phyloP scores from a whole-genome alignment of 257 asterid genomes.

The Lycium barbarum region DNA sequence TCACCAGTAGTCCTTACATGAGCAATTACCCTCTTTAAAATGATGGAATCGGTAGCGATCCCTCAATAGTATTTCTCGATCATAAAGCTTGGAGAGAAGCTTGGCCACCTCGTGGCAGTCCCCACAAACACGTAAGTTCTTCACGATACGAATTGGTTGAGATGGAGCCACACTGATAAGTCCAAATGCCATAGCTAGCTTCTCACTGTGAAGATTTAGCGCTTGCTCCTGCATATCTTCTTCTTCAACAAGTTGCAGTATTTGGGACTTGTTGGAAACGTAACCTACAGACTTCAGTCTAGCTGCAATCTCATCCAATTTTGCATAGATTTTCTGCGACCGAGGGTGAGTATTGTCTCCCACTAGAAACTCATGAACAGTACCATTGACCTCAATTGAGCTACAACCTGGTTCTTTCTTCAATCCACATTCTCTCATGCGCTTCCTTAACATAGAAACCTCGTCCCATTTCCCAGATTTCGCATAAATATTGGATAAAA shows the following conservation, averaged over 20 bases:
- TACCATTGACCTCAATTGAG: slow-evolving; percentile 67
- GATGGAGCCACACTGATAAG: slow-evolving; percentile 53
- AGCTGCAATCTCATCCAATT: slow-evolving; percentile 65
- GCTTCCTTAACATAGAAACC: slow-evolving; percentile 64
- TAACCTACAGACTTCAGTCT: slow-evolving; percentile 55
- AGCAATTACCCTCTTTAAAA: slow-evolving; percentile 64
- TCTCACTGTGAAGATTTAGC: slow-evolving; percentile 68
- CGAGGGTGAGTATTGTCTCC: slow-evolving; percentile 64
- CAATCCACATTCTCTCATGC: slow-evolving; percentile 67
- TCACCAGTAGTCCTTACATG: slow-evolving; percentile 84
- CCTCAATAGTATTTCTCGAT: slow-evolving; percentile 70
- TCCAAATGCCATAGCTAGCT: slow-evolving; percentile 77
- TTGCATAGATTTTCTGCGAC: slow-evolving; percentile 58
- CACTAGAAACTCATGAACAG: slow-evolving; percentile 70
- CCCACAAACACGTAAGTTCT: slow-evolving; percentile 78
- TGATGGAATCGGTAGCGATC: slow-evolving; percentile 87
- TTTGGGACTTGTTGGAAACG: slow-evolving; percentile 57
- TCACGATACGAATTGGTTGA: slow-evolving; percentile 68
- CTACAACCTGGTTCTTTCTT: slow-evolving; percentile 91
- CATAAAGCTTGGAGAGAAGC: slow-evolving; percentile 67
- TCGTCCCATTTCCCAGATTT: slow-evolving; percentile 65
- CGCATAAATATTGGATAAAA: slow-evolving; percentile 71
- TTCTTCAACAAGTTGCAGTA: slow-evolving; percentile 72
- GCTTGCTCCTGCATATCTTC: slow-evolving; percentile 80
- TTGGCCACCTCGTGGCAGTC: slow-evolving; percentile 73